These are phyloP conservation scores for Ascochyta lentis DNA, from an alignment of 2,329 filamentous ascomycete genomes.

Conservation along the genomic window DNA sequence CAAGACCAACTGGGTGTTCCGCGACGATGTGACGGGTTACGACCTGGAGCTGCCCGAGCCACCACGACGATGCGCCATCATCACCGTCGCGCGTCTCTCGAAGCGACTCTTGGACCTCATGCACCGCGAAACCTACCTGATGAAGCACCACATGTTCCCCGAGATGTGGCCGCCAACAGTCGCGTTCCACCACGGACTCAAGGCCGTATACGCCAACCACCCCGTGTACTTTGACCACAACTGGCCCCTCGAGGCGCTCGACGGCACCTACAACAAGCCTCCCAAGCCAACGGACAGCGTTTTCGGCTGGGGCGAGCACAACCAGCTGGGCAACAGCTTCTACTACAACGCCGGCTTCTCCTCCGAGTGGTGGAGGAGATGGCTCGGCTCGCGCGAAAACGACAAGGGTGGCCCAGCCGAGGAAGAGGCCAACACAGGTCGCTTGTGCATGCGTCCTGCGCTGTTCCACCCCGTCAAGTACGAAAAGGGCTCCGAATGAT, in stretches of 20 bases:
- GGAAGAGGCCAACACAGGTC: conserved; percentile 55
- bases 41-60: conserved; percentile 61
- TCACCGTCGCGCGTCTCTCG: conserved; percentile 77
- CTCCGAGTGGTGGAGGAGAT: conserved; percentile 57
- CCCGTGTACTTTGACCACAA: conserved; percentile 80
- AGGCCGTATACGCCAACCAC: conserved; percentile 79
- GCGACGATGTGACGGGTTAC: conserved; percentile 72
- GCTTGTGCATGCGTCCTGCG: conserved; percentile 55
- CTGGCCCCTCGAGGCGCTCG: conserved; percentile 62
- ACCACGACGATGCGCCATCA: conserved; percentile 77
- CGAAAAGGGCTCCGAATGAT: conserved; percentile 51
- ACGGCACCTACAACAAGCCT: conserved; percentile 58
- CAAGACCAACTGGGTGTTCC: conserved; percentile 75
- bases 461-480: conserved; percentile 59
- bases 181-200: conserved; percentile 77
- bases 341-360: conserved; percentile 60
- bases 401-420: conserved; percentile 50
- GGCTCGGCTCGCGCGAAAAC: conserved; percentile 57
- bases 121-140: conserved; percentile 76
- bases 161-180: conserved; percentile 81
- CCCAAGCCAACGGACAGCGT: conserved; percentile 53
- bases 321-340: conserved; percentile 58
- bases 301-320: conserved; percentile 61
- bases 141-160: conserved; percentile 75
- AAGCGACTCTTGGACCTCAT: conserved; percentile 75